These are phyloP conservation scores for Thalassiosira profunda DNA, from an alignment of 108 stramenopile species.

Conservation along the genomic window DNA sequence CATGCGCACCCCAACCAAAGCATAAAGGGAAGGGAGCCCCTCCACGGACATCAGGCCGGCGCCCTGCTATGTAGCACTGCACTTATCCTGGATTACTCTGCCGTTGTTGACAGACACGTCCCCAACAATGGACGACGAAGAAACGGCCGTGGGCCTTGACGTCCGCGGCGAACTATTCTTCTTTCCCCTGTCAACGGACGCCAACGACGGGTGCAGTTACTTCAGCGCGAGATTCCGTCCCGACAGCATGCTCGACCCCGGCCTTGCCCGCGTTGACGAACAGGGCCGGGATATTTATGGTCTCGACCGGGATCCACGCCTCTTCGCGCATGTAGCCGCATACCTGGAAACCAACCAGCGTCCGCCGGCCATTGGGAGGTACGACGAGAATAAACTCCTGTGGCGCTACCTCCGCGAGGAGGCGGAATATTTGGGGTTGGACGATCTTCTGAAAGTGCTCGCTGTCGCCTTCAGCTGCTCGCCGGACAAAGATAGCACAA, in stretches of 20 bases:
- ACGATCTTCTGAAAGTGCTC: not conserved
- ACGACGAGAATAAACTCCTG: not conserved
- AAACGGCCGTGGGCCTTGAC: slow-evolving; percentile 14
- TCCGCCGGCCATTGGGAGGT: slow-evolving; percentile 2
- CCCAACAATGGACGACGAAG: no score
- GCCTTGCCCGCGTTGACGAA: not conserved
- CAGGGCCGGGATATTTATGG: slow-evolving; percentile 14
- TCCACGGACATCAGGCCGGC: no score
- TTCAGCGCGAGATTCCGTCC: slow-evolving; percentile 17
- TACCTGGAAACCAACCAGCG: slow-evolving; percentile 5
- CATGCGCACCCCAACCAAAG: no score
- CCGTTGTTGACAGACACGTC: no score
- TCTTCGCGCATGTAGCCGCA: slow-evolving; percentile 1
- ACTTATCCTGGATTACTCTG: no score
- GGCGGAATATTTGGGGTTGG: slow-evolving; percentile 5
- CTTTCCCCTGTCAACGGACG: slow-evolving; percentile 9
- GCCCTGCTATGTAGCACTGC: no score
- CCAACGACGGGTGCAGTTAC: slow-evolving; percentile 1
- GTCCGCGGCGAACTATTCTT: slow-evolving; percentile 11
- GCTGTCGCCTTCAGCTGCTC: slow-evolving; percentile 10
- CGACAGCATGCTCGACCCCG: slow-evolving; percentile 15
- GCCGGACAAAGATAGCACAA: not conserved
- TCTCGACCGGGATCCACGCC: slow-evolving; percentile 19
- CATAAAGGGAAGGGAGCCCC: no score
- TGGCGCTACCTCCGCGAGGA: slow-evolving; percentile 8